Conservation (phyloP, 139 green algal genomes). For the Chlamydomonas schloesseri region DNA sequence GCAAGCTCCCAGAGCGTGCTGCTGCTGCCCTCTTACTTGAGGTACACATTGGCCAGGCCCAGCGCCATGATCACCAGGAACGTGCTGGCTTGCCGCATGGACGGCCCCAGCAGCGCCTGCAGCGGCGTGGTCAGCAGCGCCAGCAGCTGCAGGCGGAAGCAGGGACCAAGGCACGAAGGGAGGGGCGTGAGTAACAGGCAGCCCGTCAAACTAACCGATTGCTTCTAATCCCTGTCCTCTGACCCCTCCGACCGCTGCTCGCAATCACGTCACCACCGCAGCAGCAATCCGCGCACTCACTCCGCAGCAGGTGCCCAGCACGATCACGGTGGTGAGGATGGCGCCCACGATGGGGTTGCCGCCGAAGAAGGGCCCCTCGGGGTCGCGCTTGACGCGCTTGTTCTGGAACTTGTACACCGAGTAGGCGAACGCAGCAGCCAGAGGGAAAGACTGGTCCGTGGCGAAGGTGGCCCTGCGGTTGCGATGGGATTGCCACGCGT, state of each 20-base stretch:
- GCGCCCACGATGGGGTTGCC: constrained; percentile 82
- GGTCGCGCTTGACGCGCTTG: constrained; percentile 64
- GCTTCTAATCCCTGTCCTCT: too few species aligned
- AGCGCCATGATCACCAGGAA: constrained; percentile 76
- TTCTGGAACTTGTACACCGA: constrained; percentile 67
- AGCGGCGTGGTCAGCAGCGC: constrained; percentile 61
- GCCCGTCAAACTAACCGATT: too few species aligned
- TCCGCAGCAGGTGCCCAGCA: constrained; percentile 65
- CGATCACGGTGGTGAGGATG: constrained; percentile 67
- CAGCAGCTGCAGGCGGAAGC: constrained; percentile 52
- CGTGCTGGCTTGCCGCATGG: constrained; percentile 64
- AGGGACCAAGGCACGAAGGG: too few species aligned
- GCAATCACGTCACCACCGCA: too few species aligned
- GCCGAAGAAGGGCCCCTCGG: constrained; percentile 79
- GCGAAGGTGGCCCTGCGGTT: constrained; percentile 61
- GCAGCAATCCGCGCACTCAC: constrained; percentile 51
- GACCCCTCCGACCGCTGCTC: too few species aligned
- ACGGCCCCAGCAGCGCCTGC: constrained; percentile 51
- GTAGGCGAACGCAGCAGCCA: constrained; percentile 65
- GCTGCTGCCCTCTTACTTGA: constrained; percentile 46
- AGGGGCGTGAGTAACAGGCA: too few species aligned
- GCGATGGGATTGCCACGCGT: too few species aligned
- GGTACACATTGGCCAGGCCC: constrained; percentile 72
- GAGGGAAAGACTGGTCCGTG: constrained; percentile 66
- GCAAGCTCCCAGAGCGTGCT: too few species aligned